A percentile compares a stretch with the other conserved stretches of the same genome.
phyloP scores from a whole-genome alignment of 805 yeast genomes.

The Metschnikowia picachoensis region DNA sequence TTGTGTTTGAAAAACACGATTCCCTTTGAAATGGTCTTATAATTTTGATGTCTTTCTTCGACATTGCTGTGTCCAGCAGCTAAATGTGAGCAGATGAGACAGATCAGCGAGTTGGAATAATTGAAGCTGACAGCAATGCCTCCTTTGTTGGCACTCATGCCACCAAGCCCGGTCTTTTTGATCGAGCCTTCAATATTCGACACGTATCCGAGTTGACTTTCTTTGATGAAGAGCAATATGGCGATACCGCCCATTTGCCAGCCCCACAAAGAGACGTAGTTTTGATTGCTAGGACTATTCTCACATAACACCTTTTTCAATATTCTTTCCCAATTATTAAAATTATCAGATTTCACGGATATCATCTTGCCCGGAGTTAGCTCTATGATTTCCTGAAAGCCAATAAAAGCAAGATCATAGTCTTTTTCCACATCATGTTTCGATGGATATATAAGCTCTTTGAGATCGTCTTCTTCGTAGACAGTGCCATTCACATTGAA shows the following conservation, averaged over 20 bases:
- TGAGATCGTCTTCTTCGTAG: conserved; percentile 39
- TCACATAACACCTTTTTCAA: conserved; percentile 46
- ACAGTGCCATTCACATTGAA: conserved; percentile 52
- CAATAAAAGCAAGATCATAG: conserved; percentile 75
- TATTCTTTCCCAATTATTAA: conserved; percentile 62
- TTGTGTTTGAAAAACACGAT: conserved; percentile 55
- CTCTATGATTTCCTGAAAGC: conserved; percentile 86
- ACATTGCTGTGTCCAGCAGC: conserved; percentile 88
- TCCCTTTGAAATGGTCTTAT: conserved; percentile 70
- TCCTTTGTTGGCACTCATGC: conserved; percentile 80
- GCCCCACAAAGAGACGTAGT: conserved; percentile 60
- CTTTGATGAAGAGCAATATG: conserved; percentile 62
- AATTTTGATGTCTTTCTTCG: conserved; percentile 83
- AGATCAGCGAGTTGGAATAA: conserved; percentile 63
- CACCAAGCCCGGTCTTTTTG: conserved; percentile 92
- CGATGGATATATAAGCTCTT: conserved; percentile 44
- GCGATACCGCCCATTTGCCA: conserved; percentile 87
- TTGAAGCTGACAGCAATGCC: conserved; percentile 69
- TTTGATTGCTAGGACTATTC: conserved; percentile 28
- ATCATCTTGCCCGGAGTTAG: conserved; percentile 80
- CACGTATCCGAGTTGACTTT: conserved; percentile 47
- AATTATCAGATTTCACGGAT: conserved; percentile 62
- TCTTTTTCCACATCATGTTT: conserved; percentile 26
- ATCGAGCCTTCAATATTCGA: conserved; percentile 64
- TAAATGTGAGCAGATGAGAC: conserved; percentile 81